These are phyloP conservation scores for Vaccinium darrowii DNA, from an alignment of 148 eudicot species.

Conservation along the genomic window DNA sequence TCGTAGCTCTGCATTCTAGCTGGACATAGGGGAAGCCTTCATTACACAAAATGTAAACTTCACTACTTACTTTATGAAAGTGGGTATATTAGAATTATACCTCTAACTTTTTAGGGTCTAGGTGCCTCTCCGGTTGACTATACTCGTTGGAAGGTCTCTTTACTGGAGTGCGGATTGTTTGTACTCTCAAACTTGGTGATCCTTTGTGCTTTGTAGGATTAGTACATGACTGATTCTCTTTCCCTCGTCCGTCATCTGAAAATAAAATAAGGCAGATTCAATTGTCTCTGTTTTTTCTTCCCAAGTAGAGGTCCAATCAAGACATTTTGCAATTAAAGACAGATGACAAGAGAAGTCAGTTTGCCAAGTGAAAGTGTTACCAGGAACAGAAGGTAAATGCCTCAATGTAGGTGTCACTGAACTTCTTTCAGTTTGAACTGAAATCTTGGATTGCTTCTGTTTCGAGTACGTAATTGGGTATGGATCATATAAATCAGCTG, in stretches of 20 bases:
- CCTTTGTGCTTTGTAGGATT: conserved; percentile 35
- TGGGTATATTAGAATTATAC: conserved; percentile 21
- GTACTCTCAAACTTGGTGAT: conserved; percentile 37
- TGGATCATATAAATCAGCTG: conserved; percentile 32
- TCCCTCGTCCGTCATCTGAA: conserved; percentile 45
- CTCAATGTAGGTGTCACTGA: not conserved
- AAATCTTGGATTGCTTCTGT: conserved; percentile 34
- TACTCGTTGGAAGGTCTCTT: conserved; percentile 38
- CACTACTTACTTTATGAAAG: not conserved
- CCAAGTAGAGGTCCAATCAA: not conserved
- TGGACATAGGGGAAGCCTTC: conserved; percentile 29
- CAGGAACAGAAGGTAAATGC: conserved; percentile 19
- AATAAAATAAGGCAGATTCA: conserved; percentile 6
- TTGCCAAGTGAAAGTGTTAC: conserved; percentile 24
- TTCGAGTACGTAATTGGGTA: conserved; percentile 25
- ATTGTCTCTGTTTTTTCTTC: not conserved
- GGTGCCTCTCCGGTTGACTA: conserved; percentile 36
- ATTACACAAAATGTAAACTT: not conserved
- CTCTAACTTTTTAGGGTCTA: conserved; percentile 39
- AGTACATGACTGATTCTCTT: conserved; percentile 41
- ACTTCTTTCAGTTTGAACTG: conserved; percentile 18
- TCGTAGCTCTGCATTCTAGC: conserved; percentile 27
- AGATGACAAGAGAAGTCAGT: conserved; percentile 25
- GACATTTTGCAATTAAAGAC: not conserved
- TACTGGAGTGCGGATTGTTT: conserved; percentile 32